Evolutionary conservation across 1,139 yeast genomes (phyloP), one percentile per base, ranked within the genome.

Genomic region (Zygotorulaspora mrakii): DNA sequence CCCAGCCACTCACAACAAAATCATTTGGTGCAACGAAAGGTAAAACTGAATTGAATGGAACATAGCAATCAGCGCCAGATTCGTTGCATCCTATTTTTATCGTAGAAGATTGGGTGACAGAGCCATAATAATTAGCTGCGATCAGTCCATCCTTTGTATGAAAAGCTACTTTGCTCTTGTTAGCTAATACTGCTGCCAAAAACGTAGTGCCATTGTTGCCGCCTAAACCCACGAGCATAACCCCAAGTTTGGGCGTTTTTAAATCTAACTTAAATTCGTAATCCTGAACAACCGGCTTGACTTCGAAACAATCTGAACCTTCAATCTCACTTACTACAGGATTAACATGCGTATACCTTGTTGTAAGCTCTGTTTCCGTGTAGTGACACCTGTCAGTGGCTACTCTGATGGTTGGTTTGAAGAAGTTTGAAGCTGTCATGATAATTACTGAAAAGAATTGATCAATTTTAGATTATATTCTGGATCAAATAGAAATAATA

Each of bases 121-220:
- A 86, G 44, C 97, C 97, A 55, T 77, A 88, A 68, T 88, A 88
- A 69, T 88, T 88, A 48, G 96, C 87, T 62, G 82, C 79, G 39
- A 79, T 74, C 32, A 71, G 71, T 42, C 95, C 95, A 13, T 45
- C 84, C 70, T 87, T 87, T 58, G 84, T 88, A 59, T 85, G 79
- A 69, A 89, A 89, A 39, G 77, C 68, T 48, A 89, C 67, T 50
- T 83, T 74, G 66, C 84, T 75, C 61, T 84, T 86, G 72, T 89
- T 89, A 46, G 96, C 95, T 54, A 84, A 76, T 40, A 82, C 74
- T 13, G 96, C 82, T 38, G 94, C 88, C 45, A 88, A 77, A 56
- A 89, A 73, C 17, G 97, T 89, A 47, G 96, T 76, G 67, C 97
- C 97, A 62, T 89, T 89, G 73, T 89, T 89, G 68, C 97, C 97